phyloP scores from a whole-genome alignment of 169 alveolate genomes.

The Cyclospora cayetanensis region DNA sequence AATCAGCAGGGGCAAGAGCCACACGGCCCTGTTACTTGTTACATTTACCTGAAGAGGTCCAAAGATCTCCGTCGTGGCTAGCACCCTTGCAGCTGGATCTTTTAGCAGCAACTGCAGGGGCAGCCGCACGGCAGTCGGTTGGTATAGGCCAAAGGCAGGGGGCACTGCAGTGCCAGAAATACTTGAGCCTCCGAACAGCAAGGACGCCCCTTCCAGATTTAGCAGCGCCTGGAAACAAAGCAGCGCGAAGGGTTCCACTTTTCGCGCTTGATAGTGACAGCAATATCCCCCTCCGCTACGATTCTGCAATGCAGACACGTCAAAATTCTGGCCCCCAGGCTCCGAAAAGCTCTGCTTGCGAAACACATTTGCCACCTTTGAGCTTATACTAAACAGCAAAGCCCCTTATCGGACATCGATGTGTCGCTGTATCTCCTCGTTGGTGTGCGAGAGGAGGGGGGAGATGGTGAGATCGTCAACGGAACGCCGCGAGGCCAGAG shows the following conservation, averaged over 20 bases:
- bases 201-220: constrained; percentile 82
- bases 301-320: not conserved
- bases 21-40: too few relatives aligned
- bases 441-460: constrained; percentile 87
- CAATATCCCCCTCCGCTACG: too few relatives aligned
- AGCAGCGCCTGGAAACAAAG: constrained; percentile 61
- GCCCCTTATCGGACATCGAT: constrained; percentile 70
- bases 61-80: not conserved
- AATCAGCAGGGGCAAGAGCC: too few relatives aligned
- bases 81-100: not conserved
- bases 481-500: constrained; percentile 80
- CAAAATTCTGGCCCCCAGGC: not conserved
- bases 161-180: constrained; percentile 51
- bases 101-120: constrained; percentile 73
- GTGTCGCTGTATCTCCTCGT: constrained; percentile 80
- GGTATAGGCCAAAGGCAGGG: constrained; percentile 82
- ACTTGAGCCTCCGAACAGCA: constrained; percentile 88
- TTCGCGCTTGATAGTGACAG: too few relatives aligned
- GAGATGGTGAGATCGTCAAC: constrained; percentile 80
- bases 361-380: not conserved
- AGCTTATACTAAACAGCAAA: not conserved
- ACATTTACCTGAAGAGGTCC: too few relatives aligned
- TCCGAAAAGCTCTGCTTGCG: not conserved
- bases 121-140: constrained; percentile 88
- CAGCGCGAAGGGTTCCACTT: too few relatives aligned